Evolutionary conservation across 805 yeast genomes (phyloP).

Genomic region (Sugiyamaella americana): DNA sequence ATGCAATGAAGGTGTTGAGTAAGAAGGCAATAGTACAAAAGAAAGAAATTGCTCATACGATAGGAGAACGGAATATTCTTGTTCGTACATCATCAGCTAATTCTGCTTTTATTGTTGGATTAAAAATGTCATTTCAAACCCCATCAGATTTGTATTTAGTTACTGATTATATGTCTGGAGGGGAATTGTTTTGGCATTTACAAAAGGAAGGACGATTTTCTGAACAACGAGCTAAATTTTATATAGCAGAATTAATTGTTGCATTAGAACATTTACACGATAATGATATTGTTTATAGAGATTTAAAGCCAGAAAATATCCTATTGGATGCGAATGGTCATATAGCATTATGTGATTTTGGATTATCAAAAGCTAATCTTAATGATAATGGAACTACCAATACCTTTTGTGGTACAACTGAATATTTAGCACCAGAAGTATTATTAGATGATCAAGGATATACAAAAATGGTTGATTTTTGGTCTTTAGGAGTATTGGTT

Average conservation of each 20-base stretch:
- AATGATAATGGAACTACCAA: conserved; percentile 84
- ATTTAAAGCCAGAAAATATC: conserved; percentile 94
- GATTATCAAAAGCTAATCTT: conserved; percentile 88
- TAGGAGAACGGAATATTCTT: conserved; percentile 91
- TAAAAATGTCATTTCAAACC: conserved; percentile 94
- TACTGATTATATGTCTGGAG: conserved; percentile 97
- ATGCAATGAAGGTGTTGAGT: conserved; percentile 95
- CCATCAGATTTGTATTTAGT: conserved; percentile 87
- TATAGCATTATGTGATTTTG: conserved; percentile 95
- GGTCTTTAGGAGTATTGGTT: conserved; percentile 95
- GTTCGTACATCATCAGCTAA: conserved; percentile 87
- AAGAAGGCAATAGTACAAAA: conserved; percentile 93
- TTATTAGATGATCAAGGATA: conserved; percentile 92
- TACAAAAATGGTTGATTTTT: conserved; percentile 97
- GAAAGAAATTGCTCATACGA: conserved; percentile 96
- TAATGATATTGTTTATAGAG: conserved; percentile 93
- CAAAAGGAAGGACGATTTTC: conserved; percentile 93
- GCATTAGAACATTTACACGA: conserved; percentile 94
- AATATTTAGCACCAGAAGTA: conserved; percentile 95
- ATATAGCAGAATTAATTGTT: conserved; percentile 89
- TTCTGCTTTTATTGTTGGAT: conserved; percentile 90
- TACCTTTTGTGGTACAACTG: conserved; percentile 98
- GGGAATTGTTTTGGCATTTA: conserved; percentile 93
- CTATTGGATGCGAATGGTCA: conserved; percentile 95
- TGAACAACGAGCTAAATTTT: conserved; percentile 92